Evolutionary conservation across 306 rosid genomes (phyloP).

Genomic region (Quercus agrifolia): DNA sequence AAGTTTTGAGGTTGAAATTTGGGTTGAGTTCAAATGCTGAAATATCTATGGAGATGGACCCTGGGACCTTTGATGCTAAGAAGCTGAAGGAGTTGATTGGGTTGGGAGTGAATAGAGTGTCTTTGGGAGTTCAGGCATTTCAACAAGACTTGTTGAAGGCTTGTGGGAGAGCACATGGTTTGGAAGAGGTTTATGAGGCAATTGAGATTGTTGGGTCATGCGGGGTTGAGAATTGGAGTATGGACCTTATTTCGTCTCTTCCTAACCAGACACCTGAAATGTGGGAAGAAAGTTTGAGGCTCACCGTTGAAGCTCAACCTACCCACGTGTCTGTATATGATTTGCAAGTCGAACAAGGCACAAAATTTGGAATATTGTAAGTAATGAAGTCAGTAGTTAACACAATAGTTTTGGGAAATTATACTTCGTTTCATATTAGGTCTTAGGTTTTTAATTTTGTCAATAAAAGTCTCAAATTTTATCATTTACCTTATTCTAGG

Average conservation of each 20-base stretch:
- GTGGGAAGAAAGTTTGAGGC: constrained; percentile 87
- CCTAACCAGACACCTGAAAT: constrained; percentile 74
- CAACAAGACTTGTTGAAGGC: constrained; percentile 70
- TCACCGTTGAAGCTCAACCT: constrained; percentile 62
- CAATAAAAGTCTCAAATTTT: too few species aligned
- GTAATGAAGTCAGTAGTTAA: constrained; percentile 9
- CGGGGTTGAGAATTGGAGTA: constrained; percentile 84
- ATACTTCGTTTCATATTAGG: too few species aligned
- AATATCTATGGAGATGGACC: constrained; percentile 95
- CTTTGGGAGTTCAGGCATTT: constrained; percentile 94
- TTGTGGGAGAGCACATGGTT: constrained; percentile 91
- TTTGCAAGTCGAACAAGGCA: constrained; percentile 85
- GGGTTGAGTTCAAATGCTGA: constrained; percentile 61
- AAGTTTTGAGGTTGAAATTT: constrained; percentile 47
- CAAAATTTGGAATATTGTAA: constrained; percentile 79
- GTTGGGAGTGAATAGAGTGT: constrained; percentile 85
- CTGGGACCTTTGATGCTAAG: constrained; percentile 76
- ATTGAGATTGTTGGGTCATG: constrained; percentile 58
- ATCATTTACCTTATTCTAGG: too few species aligned
- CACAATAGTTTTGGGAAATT: not conserved
- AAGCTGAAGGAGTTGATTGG: constrained; percentile 52
- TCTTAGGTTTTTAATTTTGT: too few species aligned
- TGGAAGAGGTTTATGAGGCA: constrained; percentile 76
- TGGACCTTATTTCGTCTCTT: constrained; percentile 87
- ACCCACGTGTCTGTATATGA: constrained; percentile 88